Evolutionary conservation across 257 asterid species (phyloP), one percentile per base, ranked within the genome.

Genomic region (Fraxinus excelsior): DNA sequence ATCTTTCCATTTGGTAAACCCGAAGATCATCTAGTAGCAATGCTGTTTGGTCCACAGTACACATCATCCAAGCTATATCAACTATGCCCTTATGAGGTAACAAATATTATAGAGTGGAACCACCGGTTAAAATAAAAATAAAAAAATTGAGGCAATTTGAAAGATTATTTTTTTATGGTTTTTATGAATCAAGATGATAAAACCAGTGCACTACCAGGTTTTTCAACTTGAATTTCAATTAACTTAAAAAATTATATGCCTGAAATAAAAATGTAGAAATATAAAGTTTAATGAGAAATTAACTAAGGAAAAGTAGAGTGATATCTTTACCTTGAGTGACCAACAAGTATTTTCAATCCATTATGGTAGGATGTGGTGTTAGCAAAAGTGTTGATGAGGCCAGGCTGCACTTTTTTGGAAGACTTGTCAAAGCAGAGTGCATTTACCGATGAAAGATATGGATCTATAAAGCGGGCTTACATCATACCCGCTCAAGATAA

Each of bases 311-410:
- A 38, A 38, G 13, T 38, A 9, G 44, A 35, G 9, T 7, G 38
- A 35, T 35, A 7, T 35, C 38, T 35, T 35, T 35, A 35, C 7
- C 7, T 35, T 6, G 18, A 51, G 23, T 51, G 25, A 46, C 7
- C 18, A 16, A 51, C 23, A 5, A 0, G 8, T 19, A 2, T 5
- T 51, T 51, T 51, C 7, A 4, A 51, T 51, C 23, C 4, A 8
- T 74, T 70, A 42, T 68, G 80, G 42, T 78, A 91, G 96, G 96
- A 87, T 32, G 44, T 85, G 81, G 82, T 82, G 56, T 75, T 91
- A 81, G 94, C 78, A 58, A 80, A 51, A 8, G 67, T 29, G 76
- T 79, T 91, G 84, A 0, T 78, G 31, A 87, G 96, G 85, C 80
- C 88, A 71, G 72, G 80, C 67, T 85, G 89, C 28, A 38, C 82